Evolutionary conservation across 116 monocot genomes (phyloP), one percentile per base, ranked within the genome.

Genomic region (Cymodocea nodosa): DNA sequence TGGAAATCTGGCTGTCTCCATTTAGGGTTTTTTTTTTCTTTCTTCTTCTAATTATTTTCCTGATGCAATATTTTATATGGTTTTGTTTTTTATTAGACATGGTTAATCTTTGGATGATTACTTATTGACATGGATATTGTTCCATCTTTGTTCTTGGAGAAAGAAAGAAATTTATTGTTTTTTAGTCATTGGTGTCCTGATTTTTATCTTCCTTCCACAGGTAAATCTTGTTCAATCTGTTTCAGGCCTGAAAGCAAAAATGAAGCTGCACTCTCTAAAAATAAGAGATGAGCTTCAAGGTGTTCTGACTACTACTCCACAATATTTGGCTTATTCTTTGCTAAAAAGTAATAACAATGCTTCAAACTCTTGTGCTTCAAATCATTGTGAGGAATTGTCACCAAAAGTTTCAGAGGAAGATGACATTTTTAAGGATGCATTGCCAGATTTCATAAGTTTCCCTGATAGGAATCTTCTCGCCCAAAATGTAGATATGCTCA

Each of bases 261-360:
- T 75, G 59, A 95, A 90, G 79, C 69, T 95, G 62, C 95, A 90
- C 56, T 81, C 85, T 20, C 72, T 95, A 59, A 85, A 81, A 73
- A 87, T 95, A 66, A 77, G 73, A 71, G 95, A 95, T 75, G 79
- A 81, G 68, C 85, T 95, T 57, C 95, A 87, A 73, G 71, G 77
- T 39, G 68, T 39, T 64, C 51, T 68, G 12, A 80, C 85, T 35
- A 51, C 13, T 16, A 44, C 66, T 50, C 81, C 77, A 23, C 83
- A 85, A 65, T 95, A 83, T 62, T 61, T 95, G 57, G 82, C 79
- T 9, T 77, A 71, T 65, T 95, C 95, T 63, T 78, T 90, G 69
- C 64, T 74, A 61, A 81, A 70, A 25, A 65, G 73, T 68, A 6
- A 44, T 63, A 6, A 30, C 19, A 69, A 68, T 71, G 9, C 15